Conservation (phyloP, 176 grass and related monocot genomes). For the Oropetium thomaeum region DNA sequence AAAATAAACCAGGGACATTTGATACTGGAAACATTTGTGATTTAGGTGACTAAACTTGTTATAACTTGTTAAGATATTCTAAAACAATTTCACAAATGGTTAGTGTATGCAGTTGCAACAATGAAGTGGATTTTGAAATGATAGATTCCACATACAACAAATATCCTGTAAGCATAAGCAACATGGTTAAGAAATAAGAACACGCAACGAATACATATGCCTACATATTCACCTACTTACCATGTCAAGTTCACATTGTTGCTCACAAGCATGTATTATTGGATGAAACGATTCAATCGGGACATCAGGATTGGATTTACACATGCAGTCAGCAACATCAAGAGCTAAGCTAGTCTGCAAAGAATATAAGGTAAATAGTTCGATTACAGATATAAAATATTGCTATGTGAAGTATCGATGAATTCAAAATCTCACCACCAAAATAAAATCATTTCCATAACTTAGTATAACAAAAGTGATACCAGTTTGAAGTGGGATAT, state of each 20-base stretch:
- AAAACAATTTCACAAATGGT: not conserved
- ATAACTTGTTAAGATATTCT: constrained; percentile 12
- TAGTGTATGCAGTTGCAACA: constrained; percentile 13
- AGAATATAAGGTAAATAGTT: constrained; percentile 25
- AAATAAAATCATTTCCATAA: not conserved
- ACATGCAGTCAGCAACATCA: constrained; percentile 66
- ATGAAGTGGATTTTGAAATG: not conserved
- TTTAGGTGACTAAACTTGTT: constrained; percentile 15
- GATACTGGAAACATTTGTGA: constrained; percentile 12
- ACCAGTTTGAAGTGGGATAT: constrained; percentile 5
- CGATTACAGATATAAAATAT: constrained; percentile 22
- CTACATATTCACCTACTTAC: constrained; percentile 47
- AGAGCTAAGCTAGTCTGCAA: constrained; percentile 71
- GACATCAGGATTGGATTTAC: constrained; percentile 56
- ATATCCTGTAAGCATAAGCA: not conserved
- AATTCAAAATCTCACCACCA: not conserved
- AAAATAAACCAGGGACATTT: not conserved
- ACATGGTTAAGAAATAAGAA: constrained; percentile 5
- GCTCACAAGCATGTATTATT: constrained; percentile 79
- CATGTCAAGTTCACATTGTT: constrained; percentile 71
- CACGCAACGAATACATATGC: constrained; percentile 14
- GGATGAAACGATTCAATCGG: constrained; percentile 64
- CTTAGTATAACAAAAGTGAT: constrained; percentile 14
- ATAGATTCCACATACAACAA: constrained; percentile 15
- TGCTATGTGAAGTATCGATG: not conserved